Base-by-base conservation (phyloP, 2,329 filamentous ascomycete species). In the Colletotrichum lentis region DNA sequence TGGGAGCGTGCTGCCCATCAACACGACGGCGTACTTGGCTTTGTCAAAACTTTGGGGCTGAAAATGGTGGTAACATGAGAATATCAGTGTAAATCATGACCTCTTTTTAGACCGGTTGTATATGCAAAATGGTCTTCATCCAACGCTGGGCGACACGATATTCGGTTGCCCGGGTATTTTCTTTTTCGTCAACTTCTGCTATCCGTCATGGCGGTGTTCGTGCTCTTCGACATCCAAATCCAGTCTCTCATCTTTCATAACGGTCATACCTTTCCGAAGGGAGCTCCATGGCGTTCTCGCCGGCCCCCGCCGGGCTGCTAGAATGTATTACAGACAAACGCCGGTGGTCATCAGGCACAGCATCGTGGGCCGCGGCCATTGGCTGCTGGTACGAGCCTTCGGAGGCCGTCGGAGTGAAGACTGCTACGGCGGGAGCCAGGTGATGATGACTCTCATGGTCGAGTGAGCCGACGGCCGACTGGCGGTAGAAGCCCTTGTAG, bases 1-100 rank as follows among this genome's bases (percentile, higher is more conserved):
- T 75, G 84, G 84, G 10, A 82, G 81, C 65, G 81, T 86, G 24
- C 69, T 86, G 70, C 80, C 84, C 0, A 74, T 86, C 3, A 83
- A 80, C 56, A 73, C 78, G 74, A 77, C 75, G 11, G 70, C 81
- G 53, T 82, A 82, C 54, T 74, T 80, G 65, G 80, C 81, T 4
- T 44, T 68, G 47, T 37, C 43, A 11, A 37, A 12, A 16, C 54
- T 50, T 10, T 68, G 65, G 60, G 41, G 52, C 3, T 63, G 12
- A 63, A 12, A 5, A 27, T 6, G n/a, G n/a, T 41, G 27, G 27
- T 31, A 10, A 35, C 18, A 37, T 12, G 10, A 7, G 22, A 11
- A 20, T 20, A 41, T 43, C 35, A 1, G 20, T 35, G 37, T 18
- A 60, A 11, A 27, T 50, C 10, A 18, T 24, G 10, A 24, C 18